Base-by-base conservation (phyloP, 108 stramenopile species). In the Stephanodiscus triporus region DNA sequence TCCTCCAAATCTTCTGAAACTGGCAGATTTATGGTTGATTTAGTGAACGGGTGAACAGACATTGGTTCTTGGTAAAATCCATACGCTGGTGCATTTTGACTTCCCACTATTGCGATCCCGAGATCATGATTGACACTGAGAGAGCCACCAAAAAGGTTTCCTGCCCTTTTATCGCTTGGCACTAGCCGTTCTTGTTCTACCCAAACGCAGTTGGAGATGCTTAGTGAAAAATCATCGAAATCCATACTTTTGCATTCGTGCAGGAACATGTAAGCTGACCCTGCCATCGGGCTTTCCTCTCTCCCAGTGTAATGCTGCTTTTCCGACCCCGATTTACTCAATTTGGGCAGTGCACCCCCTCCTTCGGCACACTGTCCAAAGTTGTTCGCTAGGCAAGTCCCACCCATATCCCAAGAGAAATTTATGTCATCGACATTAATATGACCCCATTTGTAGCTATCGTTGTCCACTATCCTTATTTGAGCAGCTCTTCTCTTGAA, bases 381-480 rank as follows among this genome's bases (percentile, higher is more conserved):
- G 53, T 72, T 79, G 50, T 79, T 79, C 19, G 42, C 36, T 17
- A 61, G 53, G 71, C 78, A 79, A 55, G 64, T 54, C 10, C 64
- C 45, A 69, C 40, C 53, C 43, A 66, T 27, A 26, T 72, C 62
- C 94, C 92, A 95, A 27, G 61, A 60, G 61, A 94, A 92, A 1
- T 72, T 40, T 29, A 95, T 67, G 27, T 91, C 63, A 60, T 95
- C 94, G n/a, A 93, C 83, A 70, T 84, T 90, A 45, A 95, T 90
- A 70, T 91, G 90, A 36, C 87, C 93, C 91, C 91, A 95, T 37
- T 70, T 54, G 2, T 62, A 40, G 13, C 73, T 64, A 5, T 84
- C 77, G 9, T 71, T 78, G 57, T 93, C 94, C 9, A 92, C 90
- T 58, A 95, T 83, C 30, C 89, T 58, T 23, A 95, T 73, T 29